A percentile compares a stretch with the other conserved stretches of the same genome.
phyloP scores from a whole-genome alignment of 176 grass and related monocot genomes.

The Phyllostachys edulis region DNA sequence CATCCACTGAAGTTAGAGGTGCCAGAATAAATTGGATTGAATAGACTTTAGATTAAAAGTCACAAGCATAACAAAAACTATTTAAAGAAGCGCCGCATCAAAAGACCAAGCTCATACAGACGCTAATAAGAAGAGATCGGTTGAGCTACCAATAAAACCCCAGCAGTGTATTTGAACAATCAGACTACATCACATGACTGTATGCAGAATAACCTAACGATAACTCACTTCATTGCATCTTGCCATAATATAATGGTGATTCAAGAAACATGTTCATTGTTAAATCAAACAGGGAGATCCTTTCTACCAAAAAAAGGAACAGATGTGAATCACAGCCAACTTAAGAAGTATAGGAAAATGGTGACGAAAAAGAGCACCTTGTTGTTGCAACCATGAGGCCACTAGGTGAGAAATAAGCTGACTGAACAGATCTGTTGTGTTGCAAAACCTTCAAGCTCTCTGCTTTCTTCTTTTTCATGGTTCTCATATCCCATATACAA shows the following conservation, averaged over 20 bases:
- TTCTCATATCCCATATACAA: slow-evolving; percentile 75
- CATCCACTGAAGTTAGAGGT: neutral
- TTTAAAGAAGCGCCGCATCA: neutral
- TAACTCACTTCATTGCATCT: neutral
- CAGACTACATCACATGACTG: neutral
- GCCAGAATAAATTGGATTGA: neutral
- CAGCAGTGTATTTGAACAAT: neutral
- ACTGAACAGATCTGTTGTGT: slow-evolving; percentile 53
- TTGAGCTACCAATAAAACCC: neutral
- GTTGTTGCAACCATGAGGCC: slow-evolving; percentile 69
- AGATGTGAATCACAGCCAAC: neutral
- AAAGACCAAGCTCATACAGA: neutral
- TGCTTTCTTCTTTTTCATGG: slow-evolving; percentile 43
- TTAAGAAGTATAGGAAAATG: slow-evolving; percentile 3
- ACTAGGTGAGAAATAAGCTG: slow-evolving; percentile 90
- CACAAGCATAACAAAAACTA: neutral
- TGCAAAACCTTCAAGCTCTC: slow-evolving; percentile 49
- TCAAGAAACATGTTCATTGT: slow-evolving; percentile 3
- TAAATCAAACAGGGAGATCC: slow-evolving; percentile 14
- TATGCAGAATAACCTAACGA: neutral
- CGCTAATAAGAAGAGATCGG: neutral
- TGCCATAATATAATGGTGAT: neutral
- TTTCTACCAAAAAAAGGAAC: neutral
- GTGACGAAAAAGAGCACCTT: slow-evolving; percentile 45
- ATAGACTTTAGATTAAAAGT: neutral